A percentile compares a stretch with the other conserved stretches of the same genome.
Conservation (phyloP, 306 rosid genomes). For the Lotus japonicus region DNA sequence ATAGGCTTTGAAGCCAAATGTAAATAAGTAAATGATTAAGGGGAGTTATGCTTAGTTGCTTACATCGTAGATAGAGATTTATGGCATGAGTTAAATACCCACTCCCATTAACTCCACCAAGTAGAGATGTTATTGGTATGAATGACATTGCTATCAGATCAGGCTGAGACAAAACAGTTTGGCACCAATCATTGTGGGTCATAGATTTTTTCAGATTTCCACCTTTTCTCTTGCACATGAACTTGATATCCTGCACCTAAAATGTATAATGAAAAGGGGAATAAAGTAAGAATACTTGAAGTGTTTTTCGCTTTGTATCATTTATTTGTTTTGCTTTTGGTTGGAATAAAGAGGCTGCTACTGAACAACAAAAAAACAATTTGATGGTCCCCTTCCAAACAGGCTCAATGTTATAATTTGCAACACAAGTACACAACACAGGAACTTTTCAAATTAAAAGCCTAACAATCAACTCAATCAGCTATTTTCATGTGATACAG, state of each 20-base stretch:
- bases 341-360: no score
- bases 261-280: conserved; percentile 6
- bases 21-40: conserved; percentile 4
- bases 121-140: conserved; percentile 73
- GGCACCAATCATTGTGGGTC: conserved; percentile 70
- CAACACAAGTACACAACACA: neutral
- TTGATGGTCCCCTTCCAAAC: no score
- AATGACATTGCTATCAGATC: conserved; percentile 83
- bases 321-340: no score
- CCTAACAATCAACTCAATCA: conserved; percentile 8
- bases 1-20: conserved; percentile 4
- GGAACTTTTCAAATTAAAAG: neutral
- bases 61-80: conserved; percentile 87
- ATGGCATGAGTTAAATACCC: conserved; percentile 86
- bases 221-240: conserved; percentile 73
- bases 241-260: conserved; percentile 68
- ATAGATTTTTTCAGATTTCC: conserved; percentile 46
- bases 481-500: neutral
- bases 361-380: no score
- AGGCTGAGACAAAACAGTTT: conserved; percentile 59
- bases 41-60: conserved; percentile 28
- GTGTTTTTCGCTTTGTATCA: neutral
- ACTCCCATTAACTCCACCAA: conserved; percentile 81
- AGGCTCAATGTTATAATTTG: conserved; percentile 1
- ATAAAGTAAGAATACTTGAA: neutral